These are phyloP conservation scores for Symbiodinium natans DNA, from an alignment of 73 alveolate genomes.

Conservation along the genomic window DNA sequence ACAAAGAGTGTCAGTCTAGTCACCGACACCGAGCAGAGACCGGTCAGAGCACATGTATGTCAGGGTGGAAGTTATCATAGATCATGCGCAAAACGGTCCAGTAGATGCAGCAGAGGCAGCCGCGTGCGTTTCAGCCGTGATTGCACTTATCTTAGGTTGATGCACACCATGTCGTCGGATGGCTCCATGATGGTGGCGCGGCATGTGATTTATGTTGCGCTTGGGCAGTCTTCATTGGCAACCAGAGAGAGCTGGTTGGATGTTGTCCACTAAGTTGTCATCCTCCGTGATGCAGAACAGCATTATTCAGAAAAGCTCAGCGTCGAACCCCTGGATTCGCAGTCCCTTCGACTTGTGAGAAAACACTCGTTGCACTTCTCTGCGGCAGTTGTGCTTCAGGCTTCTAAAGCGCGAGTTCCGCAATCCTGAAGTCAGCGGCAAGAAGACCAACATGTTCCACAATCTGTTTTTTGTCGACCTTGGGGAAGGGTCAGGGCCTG, in stretches of 20 bases:
- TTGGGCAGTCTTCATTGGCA: background rate
- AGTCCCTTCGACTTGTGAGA: background rate
- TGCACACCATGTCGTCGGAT: background rate
- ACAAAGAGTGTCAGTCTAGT: too few species aligned
- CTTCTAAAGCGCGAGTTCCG: constrained; percentile 80
- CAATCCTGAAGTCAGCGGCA: constrained; percentile 55
- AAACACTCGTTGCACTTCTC: background rate
- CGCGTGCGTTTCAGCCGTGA: background rate
- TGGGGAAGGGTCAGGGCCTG: constrained; percentile 46
- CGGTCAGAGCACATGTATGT: too few species aligned
- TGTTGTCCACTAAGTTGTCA: background rate
- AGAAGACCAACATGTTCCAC: constrained; percentile 89
- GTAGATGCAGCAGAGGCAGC: too few species aligned
- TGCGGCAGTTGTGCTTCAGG: background rate
- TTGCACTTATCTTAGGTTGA: background rate
- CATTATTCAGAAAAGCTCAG: constrained; percentile 82
- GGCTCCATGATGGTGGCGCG: background rate
- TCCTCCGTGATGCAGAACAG: constrained; percentile 65
- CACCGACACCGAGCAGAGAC: too few species aligned
- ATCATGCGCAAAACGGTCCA: too few species aligned
- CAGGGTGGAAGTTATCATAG: too few species aligned
- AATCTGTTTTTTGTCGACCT: constrained; percentile 84
- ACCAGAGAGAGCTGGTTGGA: background rate
- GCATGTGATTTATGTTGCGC: background rate
- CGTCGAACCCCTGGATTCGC: background rate